Conservation (phyloP, 1,139 yeast species). For the Debaryomyces fabryi region DNA sequence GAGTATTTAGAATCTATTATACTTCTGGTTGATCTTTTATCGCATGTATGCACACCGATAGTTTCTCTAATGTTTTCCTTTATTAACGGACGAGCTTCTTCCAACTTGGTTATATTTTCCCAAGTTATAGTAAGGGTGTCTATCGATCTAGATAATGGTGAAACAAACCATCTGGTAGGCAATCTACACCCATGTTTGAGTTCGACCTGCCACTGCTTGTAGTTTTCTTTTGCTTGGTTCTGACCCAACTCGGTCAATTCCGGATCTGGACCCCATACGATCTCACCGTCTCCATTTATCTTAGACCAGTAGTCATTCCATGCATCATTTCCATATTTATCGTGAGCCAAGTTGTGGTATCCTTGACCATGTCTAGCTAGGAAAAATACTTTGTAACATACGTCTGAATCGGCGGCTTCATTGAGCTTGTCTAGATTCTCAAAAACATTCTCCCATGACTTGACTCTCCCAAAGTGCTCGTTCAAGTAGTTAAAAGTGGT, state of each 20-base stretch:
- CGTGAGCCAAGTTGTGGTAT: conserved; percentile 47
- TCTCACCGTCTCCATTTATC: conserved; percentile 44
- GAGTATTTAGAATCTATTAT: conserved; percentile 35
- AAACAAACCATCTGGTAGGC: conserved; percentile 37
- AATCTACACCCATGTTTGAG: conserved; percentile 23
- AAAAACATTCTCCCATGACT: conserved; percentile 36
- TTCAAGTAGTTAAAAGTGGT: conserved; percentile 38
- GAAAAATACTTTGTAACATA: conserved; percentile 40
- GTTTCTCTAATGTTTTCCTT: conserved; percentile 48
- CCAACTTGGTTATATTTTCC: conserved; percentile 32
- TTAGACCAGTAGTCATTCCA: conserved; percentile 51
- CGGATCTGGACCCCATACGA: conserved; percentile 53
- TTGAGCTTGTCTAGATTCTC: conserved; percentile 33
- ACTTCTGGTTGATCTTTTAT: conserved; percentile 40
- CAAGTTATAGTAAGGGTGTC: conserved; percentile 41
- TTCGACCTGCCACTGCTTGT: conserved; percentile 28
- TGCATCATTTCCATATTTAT: conserved; percentile 42
- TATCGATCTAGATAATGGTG: conserved; percentile 42
- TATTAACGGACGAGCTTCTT: conserved; percentile 32
- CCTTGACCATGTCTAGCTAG: conserved; percentile 54
- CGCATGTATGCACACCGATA: conserved; percentile 48
- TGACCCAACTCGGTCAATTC: conserved; percentile 44
- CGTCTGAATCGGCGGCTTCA: conserved; percentile 22
- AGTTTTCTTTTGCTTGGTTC: conserved; percentile 40
- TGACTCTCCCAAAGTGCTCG: conserved; percentile 41